A percentile compares a stretch with the other conserved stretches of the same genome.
Evolutionary conservation across 1,284 basidiomycete genomes (phyloP).

Genomic region (Fomitopsis palustris): DNA sequence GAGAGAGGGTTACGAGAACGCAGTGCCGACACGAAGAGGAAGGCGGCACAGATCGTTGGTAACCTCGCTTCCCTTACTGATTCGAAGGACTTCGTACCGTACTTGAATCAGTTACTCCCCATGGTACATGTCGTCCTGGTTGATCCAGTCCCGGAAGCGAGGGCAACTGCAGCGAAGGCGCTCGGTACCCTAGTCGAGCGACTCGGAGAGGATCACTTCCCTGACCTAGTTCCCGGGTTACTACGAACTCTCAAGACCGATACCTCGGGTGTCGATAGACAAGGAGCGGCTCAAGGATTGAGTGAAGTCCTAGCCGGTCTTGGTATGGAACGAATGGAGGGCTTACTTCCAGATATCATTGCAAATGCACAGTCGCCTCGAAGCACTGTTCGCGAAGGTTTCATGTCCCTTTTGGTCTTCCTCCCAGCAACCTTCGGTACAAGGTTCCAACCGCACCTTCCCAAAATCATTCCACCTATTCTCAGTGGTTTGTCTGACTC

Average conservation of each 20-base stretch:
- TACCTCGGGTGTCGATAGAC: constrained; percentile 93
- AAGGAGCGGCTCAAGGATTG: constrained; percentile 97
- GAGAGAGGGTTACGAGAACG: constrained; percentile 92
- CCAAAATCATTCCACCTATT: constrained; percentile 93
- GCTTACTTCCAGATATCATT: constrained; percentile 92
- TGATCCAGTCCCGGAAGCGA: constrained; percentile 94
- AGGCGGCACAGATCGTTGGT: constrained; percentile 95
- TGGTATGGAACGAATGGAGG: constrained; percentile 96
- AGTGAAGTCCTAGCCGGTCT: constrained; percentile 95
- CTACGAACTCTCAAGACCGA: constrained; percentile 91
- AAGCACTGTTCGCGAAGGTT: constrained; percentile 94
- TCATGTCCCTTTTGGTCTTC: constrained; percentile 97
- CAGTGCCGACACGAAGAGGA: constrained; percentile 91
- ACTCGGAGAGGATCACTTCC: constrained; percentile 93
- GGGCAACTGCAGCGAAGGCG: constrained; percentile 95
- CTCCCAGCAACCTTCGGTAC: constrained; percentile 95
- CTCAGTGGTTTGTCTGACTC: constrained; percentile 90
- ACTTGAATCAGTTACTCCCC: constrained; percentile 85
- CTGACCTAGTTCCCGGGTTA: constrained; percentile 90
- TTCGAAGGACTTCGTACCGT: constrained; percentile 96
- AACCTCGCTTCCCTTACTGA: constrained; percentile 95
- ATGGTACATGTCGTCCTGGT: constrained; percentile 91
- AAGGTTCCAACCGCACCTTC: constrained; percentile 94
- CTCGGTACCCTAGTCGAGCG: constrained; percentile 97
- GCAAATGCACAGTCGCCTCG: constrained; percentile 87